These are phyloP conservation scores for Leptographium wingfieldii DNA, from an alignment of 2,329 filamentous ascomycete species.

Conservation along the genomic window DNA sequence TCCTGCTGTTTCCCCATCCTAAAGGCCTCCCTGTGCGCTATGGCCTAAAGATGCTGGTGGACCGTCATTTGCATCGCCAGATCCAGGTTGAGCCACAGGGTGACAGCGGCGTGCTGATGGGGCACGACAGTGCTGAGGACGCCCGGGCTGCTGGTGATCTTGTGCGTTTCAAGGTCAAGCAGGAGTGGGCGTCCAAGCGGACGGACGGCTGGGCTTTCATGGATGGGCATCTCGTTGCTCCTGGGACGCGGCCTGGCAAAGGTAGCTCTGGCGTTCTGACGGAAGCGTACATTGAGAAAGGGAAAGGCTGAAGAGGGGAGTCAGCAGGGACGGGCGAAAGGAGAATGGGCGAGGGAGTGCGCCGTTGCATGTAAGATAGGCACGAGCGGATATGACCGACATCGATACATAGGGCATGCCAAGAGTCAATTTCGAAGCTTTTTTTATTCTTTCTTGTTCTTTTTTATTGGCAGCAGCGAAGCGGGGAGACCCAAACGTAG, in stretches of 20 bases:
- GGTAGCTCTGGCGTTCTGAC: constrained; percentile 19
- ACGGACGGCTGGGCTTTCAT: constrained; percentile 53
- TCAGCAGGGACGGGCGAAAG: not conserved
- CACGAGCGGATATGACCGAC: not conserved
- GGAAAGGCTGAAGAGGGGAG: not conserved
- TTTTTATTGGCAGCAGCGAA: constrained; percentile 3
- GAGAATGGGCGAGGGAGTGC: not conserved
- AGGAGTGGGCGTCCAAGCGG: constrained; percentile 58
- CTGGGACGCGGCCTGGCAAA: constrained; percentile 12
- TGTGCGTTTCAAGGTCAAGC: constrained; percentile 56
- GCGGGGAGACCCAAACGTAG: constrained; percentile 5
- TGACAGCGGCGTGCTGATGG: constrained; percentile 30
- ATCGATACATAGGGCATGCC: not conserved
- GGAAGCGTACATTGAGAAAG: constrained; percentile 18
- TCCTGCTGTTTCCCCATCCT: constrained; percentile 59
- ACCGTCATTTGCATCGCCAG: constrained; percentile 53
- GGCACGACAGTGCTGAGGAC: constrained; percentile 90
- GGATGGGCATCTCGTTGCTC: constrained; percentile 32
- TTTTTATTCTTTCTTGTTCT: not conserved
- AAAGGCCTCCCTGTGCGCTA: constrained; percentile 65
- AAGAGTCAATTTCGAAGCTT: not conserved
- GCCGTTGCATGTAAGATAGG: not conserved
- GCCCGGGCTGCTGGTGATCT: constrained; percentile 80
- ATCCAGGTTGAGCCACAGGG: constrained; percentile 57
- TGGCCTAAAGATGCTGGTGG: constrained; percentile 63